Conservation (phyloP, 768 basidiomycete genomes). For the Lactarius deliciosus region DNA sequence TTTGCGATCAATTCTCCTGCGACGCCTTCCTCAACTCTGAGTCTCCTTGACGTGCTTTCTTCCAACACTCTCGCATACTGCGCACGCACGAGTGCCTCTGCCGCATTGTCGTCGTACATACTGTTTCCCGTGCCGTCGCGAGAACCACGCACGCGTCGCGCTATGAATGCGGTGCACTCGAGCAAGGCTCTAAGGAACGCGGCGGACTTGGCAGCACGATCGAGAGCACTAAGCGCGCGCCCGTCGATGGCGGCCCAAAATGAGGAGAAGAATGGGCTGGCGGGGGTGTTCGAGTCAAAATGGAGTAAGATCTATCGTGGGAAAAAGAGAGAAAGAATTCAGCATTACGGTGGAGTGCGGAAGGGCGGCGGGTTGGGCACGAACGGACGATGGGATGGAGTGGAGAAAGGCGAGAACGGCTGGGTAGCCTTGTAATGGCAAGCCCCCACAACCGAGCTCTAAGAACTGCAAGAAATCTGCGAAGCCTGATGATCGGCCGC, state of each 20-base stretch:
- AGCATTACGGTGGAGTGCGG: slow-evolving; percentile 1
- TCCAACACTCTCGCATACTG: slow-evolving; percentile 52
- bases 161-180: slow-evolving; percentile 66
- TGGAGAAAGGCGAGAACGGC: slow-evolving; percentile 77
- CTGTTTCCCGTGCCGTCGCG: slow-evolving; percentile 22
- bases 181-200: slow-evolving; percentile 69
- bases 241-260: slow-evolving; percentile 84
- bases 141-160: slow-evolving; percentile 42
- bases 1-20: slow-evolving; percentile 48
- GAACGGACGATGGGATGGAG: slow-evolving; percentile 69
- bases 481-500: slow-evolving; percentile 44
- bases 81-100: slow-evolving; percentile 40
- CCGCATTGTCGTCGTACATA: slow-evolving; percentile 16
- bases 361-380: slow-evolving; percentile 30
- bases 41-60: slow-evolving; percentile 42
- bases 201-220: slow-evolving; percentile 51
- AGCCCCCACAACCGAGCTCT: slow-evolving; percentile 72
- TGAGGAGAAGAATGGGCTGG: slow-evolving; percentile 61
- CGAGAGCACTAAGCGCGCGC: slow-evolving; percentile 55
- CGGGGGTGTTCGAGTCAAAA: slow-evolving; percentile 32
- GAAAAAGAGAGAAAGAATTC: neutral
- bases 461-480: slow-evolving; percentile 78
- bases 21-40: slow-evolving; percentile 48
- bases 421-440: slow-evolving; percentile 79
- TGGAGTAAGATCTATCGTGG: slow-evolving; percentile 34